These are phyloP conservation scores for Lyophyllum semitale DNA, from an alignment of 768 basidiomycete genomes.

Conservation along the genomic window DNA sequence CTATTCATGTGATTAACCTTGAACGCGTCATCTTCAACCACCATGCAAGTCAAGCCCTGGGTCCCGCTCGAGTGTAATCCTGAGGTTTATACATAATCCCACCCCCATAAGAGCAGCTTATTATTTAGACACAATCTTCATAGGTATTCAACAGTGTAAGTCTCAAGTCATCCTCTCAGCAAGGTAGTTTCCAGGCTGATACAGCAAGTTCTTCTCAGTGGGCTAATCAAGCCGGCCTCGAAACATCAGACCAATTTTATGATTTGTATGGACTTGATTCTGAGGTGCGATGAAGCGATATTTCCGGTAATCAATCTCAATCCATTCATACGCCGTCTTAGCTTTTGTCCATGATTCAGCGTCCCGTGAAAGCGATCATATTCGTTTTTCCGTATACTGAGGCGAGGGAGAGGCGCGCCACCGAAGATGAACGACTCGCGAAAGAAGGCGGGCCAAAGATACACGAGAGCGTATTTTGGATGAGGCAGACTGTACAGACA, in stretches of 20 bases:
- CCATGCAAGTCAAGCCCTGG: background rate
- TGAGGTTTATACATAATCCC: background rate
- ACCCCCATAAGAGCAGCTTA: background rate
- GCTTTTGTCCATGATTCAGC: conserved; percentile 1
- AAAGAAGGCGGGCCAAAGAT: conserved; percentile 2
- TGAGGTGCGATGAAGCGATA: background rate
- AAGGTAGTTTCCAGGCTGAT: background rate
- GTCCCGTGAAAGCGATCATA: conserved; percentile 4
- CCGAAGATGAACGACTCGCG: background rate
- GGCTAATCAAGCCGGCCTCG: background rate
- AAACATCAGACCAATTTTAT: background rate
- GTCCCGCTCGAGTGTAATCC: conserved; percentile 5
- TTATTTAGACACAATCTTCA: background rate
- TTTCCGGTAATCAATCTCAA: background rate
- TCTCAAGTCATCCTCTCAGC: background rate
- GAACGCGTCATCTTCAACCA: background rate
- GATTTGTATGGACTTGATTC: conserved; percentile 5
- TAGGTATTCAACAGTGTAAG: conserved; percentile 10
- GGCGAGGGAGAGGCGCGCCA: background rate
- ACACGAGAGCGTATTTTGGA: conserved; percentile 5
- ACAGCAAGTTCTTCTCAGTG: background rate
- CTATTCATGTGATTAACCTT: background rate
- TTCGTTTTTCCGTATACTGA: conserved; percentile 5
- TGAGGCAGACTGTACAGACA: conserved; percentile 1
- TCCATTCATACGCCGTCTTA: background rate